phyloP scores from a whole-genome alignment of 2,329 filamentous ascomycete species.

The Pseudogymnoascus sp. region DNA sequence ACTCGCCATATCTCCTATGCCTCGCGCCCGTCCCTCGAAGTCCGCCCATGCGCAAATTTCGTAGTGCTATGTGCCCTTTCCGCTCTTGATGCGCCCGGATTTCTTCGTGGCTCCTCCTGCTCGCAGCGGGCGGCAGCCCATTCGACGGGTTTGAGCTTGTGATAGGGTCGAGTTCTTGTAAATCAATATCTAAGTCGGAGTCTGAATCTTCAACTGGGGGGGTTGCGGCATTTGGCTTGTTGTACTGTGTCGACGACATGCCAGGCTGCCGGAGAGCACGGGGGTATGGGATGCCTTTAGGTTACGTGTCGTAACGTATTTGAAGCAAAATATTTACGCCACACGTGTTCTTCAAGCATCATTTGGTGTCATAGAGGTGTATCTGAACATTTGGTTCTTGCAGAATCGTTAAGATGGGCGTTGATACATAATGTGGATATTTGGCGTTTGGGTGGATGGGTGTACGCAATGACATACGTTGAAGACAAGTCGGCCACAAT shows the following conservation, averaged over 20 bases:
- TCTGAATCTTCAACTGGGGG: conserved; percentile 63
- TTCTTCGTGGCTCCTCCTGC: conserved; percentile 25
- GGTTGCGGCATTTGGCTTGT: conserved; percentile 43
- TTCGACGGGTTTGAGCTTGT: conserved; percentile 22
- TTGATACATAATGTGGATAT: conserved; percentile 1
- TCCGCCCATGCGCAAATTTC: conserved; percentile 61
- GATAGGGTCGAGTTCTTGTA: conserved; percentile 68
- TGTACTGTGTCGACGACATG: conserved; percentile 30
- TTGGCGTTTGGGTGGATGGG: background rate
- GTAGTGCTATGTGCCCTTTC: conserved; percentile 57
- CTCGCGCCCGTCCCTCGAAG: conserved; percentile 47
- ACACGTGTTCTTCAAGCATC: conserved; percentile 1
- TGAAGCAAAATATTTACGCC: background rate
- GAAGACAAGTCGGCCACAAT: conserved; percentile 6
- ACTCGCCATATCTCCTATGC: conserved; percentile 49
- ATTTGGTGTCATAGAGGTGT: background rate
- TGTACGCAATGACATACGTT: conserved; percentile 6
- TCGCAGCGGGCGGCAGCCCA: conserved; percentile 22
- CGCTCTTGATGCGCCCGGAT: conserved; percentile 22
- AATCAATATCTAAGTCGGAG: conserved; percentile 67
- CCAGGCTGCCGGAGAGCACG: conserved; percentile 14
- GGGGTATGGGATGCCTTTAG: background rate
- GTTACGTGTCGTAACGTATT: conserved; percentile 8
- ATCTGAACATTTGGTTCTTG: background rate
- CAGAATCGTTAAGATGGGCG: background rate